phyloP scores from a whole-genome alignment of 1,284 basidiomycete genomes.

The Flammula alnicola region DNA sequence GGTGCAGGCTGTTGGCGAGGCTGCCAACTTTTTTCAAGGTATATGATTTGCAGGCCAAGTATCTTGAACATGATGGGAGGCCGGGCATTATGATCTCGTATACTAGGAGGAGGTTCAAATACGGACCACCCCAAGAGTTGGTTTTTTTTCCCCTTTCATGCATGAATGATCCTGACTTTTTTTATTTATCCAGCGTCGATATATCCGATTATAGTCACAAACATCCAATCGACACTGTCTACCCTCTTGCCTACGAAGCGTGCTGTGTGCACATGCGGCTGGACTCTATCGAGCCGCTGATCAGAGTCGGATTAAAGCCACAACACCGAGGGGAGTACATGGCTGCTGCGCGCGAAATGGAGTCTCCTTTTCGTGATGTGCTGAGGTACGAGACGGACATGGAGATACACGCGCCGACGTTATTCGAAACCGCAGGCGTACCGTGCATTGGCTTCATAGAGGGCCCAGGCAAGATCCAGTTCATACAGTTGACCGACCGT shows the following conservation, averaged over 20 bases:
- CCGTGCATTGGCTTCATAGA: constrained; percentile 22
- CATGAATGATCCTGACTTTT: background rate
- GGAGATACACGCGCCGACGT: constrained; percentile 51
- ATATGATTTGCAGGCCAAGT: constrained; percentile 65
- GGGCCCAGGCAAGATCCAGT: constrained; percentile 9
- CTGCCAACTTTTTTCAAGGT: constrained; percentile 56
- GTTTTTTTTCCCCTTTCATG: constrained; percentile 17
- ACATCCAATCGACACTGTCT: constrained; percentile 23
- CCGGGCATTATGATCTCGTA: constrained; percentile 66
- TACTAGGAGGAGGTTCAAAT: constrained; percentile 30
- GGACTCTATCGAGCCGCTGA: constrained; percentile 52
- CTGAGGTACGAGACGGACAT: constrained; percentile 18
- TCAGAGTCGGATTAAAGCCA: constrained; percentile 49
- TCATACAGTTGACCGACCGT: constrained; percentile 4
- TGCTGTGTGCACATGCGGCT: constrained; percentile 52
- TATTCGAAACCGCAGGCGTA: constrained; percentile 37
- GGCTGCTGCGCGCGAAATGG: constrained; percentile 10
- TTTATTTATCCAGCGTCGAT: constrained; percentile 33
- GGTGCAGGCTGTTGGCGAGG: constrained; percentile 54
- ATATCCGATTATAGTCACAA: constrained; percentile 48
- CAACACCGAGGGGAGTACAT: constrained; percentile 33
- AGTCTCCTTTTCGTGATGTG: constrained; percentile 23
- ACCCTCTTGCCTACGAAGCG: constrained; percentile 47
- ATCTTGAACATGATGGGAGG: constrained; percentile 51
- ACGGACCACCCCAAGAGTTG: constrained; percentile 34